Percentiles rank a stretch among this genome's conserved stretches.
Conservation (phyloP, 441 rosid genomes). For the Corymbia citriodora region DNA sequence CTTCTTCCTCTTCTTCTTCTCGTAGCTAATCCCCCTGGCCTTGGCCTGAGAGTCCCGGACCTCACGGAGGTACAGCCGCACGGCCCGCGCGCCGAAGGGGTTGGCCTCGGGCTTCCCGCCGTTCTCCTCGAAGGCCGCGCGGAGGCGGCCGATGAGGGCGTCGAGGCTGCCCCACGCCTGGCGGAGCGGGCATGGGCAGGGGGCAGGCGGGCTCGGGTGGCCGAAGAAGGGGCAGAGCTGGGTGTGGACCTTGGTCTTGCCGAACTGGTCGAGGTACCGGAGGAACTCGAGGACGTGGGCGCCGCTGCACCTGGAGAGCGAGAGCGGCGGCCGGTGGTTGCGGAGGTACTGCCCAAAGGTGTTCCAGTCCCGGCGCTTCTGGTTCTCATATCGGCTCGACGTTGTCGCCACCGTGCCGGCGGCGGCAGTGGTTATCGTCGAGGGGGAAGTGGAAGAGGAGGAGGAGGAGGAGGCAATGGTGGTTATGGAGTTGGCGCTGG, state of each 20-base stretch:
- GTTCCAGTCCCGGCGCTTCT: conserved; percentile 4
- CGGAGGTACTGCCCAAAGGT: conserved; percentile 8
- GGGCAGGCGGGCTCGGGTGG: conserved; percentile 3
- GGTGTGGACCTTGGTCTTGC: conserved; percentile 6
- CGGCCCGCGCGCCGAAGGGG: conserved; percentile 60
- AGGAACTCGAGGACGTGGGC: conserved; percentile 2
- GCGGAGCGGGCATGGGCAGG: conserved; percentile 6
- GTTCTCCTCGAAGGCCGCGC: conserved; percentile 59
- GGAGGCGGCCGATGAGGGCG: conserved; percentile 55
- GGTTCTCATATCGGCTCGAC: conserved; percentile 4
- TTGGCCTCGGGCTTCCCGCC: conserved; percentile 64
- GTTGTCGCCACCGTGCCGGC: background rate
- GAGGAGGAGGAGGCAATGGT: conserved; percentile 19
- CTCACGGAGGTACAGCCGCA: conserved; percentile 57
- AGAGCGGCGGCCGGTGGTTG: conserved; percentile 7
- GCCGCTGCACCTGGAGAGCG: conserved; percentile 6
- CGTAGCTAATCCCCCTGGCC: conserved; percentile 62
- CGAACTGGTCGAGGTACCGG: conserved; percentile 3
- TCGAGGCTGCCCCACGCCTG: conserved; percentile 12
- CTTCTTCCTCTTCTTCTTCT: conserved; percentile 62
- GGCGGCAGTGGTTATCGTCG: conserved; percentile 14
- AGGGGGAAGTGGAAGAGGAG: conserved; percentile 21
- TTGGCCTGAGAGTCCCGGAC: conserved; percentile 55
- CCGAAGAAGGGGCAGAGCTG: conserved; percentile 6
- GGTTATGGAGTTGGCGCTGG: background rate